Conservation (phyloP, 805 yeast genomes). For the Lachancea mirantina region DNA sequence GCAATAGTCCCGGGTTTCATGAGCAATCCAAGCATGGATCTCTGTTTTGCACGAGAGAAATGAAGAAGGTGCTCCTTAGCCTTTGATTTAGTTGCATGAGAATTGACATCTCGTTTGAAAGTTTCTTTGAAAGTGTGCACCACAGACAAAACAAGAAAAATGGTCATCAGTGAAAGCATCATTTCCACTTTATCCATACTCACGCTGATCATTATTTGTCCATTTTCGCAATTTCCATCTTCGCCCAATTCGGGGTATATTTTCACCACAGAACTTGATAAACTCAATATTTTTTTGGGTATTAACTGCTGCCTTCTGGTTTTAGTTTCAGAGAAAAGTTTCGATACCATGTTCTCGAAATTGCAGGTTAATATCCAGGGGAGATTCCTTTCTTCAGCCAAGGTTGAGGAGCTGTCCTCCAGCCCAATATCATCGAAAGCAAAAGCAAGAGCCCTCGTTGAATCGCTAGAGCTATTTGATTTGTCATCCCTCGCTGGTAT, state of each 20-base stretch:
- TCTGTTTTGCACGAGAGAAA: constrained; percentile 14
- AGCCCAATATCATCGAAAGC: constrained; percentile 25
- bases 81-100: constrained; percentile 19
- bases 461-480: constrained; percentile 7
- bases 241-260: constrained; percentile 18
- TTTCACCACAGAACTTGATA: constrained; percentile 22
- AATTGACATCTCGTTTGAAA: constrained; percentile 27
- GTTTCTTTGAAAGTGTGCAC: constrained; percentile 39
- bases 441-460: background rate
- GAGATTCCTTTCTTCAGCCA: constrained; percentile 10
- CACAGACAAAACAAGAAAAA: constrained; percentile 41
- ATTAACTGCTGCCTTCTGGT: constrained; percentile 21
- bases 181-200: constrained; percentile 26
- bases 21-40: constrained; percentile 11
- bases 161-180: constrained; percentile 36
- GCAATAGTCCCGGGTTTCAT: constrained; percentile 18
- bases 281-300: constrained; percentile 29
- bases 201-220: constrained; percentile 20
- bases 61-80: constrained; percentile 24
- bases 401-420: constrained; percentile 16
- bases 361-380: constrained; percentile 23
- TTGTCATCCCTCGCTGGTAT: constrained; percentile 20
- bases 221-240: constrained; percentile 12
- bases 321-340: constrained; percentile 30
- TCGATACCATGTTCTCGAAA: constrained; percentile 21